A percentile compares a stretch with the other conserved stretches of the same genome.
phyloP scores from a whole-genome alignment of 306 rosid species.

The Leucaena leucocephala region DNA sequence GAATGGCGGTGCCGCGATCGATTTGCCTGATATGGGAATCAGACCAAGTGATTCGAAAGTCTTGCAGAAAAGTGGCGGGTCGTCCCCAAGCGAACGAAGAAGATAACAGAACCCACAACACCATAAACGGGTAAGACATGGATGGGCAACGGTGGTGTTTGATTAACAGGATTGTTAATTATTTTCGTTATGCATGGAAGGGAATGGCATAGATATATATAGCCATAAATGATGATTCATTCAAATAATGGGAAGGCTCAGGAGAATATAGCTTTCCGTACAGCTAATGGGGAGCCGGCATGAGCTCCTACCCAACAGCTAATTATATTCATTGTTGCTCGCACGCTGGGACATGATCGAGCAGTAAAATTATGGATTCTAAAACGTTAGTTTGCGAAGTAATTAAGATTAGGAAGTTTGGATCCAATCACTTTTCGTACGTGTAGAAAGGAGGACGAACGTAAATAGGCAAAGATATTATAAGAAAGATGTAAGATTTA shows the following conservation, averaged over 20 bases:
- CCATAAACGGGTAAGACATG: constrained; percentile 30
- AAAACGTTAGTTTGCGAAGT: background rate
- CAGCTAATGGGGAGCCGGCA: constrained; percentile 75
- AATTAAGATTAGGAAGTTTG: background rate
- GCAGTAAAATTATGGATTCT: background rate
- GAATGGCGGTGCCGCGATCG: constrained; percentile 81
- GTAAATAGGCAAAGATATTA: too few species aligned
- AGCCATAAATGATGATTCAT: background rate
- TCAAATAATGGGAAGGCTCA: constrained; percentile 40
- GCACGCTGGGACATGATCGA: background rate
- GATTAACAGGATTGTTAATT: background rate
- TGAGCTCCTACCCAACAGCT: constrained; percentile 60
- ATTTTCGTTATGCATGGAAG: background rate
- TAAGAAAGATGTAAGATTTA: too few species aligned
- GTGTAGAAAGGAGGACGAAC: background rate
- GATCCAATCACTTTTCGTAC: background rate
- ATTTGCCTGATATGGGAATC: constrained; percentile 73
- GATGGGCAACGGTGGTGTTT: background rate
- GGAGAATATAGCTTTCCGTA: constrained; percentile 58
- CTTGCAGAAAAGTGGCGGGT: constrained; percentile 80
- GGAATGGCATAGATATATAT: constrained; percentile 13
- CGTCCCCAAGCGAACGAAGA: constrained; percentile 49
- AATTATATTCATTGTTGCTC: background rate
- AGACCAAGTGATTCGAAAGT: constrained; percentile 76
- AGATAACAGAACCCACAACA: constrained; percentile 39